Evolutionary conservation across 2,329 filamentous ascomycete genomes (phyloP).

Genomic region (Monilinia aucupariae): DNA sequence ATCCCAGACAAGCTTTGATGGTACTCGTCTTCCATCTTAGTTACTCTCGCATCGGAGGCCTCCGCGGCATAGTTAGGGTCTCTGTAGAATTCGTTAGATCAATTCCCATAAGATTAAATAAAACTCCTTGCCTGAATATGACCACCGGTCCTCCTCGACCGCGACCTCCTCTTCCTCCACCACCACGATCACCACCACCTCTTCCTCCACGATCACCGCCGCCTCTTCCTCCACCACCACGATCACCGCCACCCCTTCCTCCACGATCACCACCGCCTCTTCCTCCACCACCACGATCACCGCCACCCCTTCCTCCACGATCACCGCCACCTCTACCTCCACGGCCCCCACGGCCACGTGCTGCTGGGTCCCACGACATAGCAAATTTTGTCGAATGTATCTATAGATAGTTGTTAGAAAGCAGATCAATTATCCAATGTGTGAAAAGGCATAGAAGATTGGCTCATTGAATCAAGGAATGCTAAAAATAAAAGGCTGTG

Average conservation of each 20-base stretch:
- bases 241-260: not conserved
- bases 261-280: not conserved
- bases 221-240: conserved; percentile 13
- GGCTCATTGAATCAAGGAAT: not conserved
- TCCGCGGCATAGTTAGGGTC: conserved; percentile 25
- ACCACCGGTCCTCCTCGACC: conserved; percentile 24
- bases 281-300: conserved; percentile 7
- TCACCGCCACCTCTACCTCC: not conserved
- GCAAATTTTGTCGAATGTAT: not conserved
- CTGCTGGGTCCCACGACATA: conserved; percentile 11
- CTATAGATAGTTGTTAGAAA: not conserved
- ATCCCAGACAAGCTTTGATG: conserved; percentile 26
- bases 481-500: not conserved
- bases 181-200: conserved; percentile 24
- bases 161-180: conserved; percentile 31
- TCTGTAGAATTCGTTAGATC: conserved; percentile 16
- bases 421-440: not conserved
- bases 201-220: conserved; percentile 29
- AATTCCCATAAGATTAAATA: not conserved
- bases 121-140: conserved; percentile 29
- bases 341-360: conserved; percentile 6
- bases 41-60: conserved; percentile 27
- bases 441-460: not conserved
- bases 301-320: not conserved
- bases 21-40: conserved; percentile 32